Percentiles rank a stretch among this genome's conserved stretches.
These are phyloP conservation scores for Suhomyces kilbournensis DNA, from an alignment of 805 yeast species.

Conservation along the genomic window DNA sequence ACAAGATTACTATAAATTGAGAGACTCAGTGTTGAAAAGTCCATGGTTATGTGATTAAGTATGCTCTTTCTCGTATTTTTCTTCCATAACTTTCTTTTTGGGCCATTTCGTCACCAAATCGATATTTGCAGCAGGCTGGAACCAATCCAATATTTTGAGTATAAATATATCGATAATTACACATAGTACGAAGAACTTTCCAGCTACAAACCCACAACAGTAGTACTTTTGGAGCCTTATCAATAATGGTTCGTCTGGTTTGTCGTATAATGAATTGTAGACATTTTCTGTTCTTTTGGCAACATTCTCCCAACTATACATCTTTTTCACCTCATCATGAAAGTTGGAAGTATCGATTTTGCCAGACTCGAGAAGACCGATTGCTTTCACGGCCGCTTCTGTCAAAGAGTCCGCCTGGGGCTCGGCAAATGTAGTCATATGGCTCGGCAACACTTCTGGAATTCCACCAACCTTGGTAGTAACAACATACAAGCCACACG, in stretches of 20 bases:
- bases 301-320: constrained; percentile 92
- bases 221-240: constrained; percentile 63
- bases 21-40: background rate
- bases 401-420: constrained; percentile 85
- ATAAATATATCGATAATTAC: constrained; percentile 76
- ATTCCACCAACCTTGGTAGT: constrained; percentile 97
- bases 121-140: constrained; percentile 65
- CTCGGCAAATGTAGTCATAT: constrained; percentile 89
- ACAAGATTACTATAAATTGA: background rate
- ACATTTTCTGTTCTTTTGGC: constrained; percentile 84
- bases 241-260: constrained; percentile 51
- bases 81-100: constrained; percentile 11
- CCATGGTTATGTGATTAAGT: background rate
- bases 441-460: constrained; percentile 89
- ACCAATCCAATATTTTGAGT: constrained; percentile 59
- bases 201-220: constrained; percentile 80
- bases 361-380: constrained; percentile 52
- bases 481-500: constrained; percentile 90
- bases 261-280: constrained; percentile 50
- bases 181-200: constrained; percentile 75
- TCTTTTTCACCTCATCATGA: constrained; percentile 69
- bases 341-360: constrained; percentile 69
- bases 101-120: constrained; percentile 86
- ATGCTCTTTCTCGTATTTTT: background rate
- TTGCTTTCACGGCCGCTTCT: constrained; percentile 68